phyloP scores from a whole-genome alignment of 306 rosid species.

The Vigna trinervia region DNA sequence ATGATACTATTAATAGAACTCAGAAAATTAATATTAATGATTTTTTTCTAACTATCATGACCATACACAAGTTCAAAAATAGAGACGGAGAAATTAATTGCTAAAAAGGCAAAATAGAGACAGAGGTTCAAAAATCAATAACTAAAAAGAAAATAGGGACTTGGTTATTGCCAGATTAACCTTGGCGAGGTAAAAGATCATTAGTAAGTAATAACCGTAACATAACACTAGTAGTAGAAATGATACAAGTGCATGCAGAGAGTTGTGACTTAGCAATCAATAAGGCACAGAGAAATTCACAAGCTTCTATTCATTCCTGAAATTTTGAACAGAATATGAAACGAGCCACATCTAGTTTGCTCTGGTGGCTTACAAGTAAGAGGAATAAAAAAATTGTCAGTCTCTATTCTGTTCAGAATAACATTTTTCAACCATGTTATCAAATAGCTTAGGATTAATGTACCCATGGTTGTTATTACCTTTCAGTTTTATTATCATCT shows the following conservation, averaged over 20 bases:
- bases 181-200: constrained; percentile 5
- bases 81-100: neutral
- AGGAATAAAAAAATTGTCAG: constrained; percentile 18
- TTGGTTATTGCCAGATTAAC: constrained; percentile 22
- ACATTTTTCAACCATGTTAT: constrained; percentile 8
- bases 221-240: constrained; percentile 16
- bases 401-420: constrained; percentile 13
- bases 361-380: constrained; percentile 31
- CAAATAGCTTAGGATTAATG: neutral
- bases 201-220: neutral
- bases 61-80: neutral
- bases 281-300: constrained; percentile 13
- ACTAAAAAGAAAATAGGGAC: constrained; percentile 18
- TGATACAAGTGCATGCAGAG: constrained; percentile 15
- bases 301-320: constrained; percentile 2
- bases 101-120: neutral
- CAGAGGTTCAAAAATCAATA: neutral
- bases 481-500: constrained; percentile 4
- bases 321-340: constrained; percentile 2
- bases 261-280: constrained; percentile 16
- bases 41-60: neutral
- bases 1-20: constrained; percentile 9
- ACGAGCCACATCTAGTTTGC: constrained; percentile 11
- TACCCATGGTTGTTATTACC: constrained; percentile 1
- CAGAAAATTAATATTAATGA: neutral